Percentiles rank a stretch among this genome's conserved stretches.
phyloP scores from a whole-genome alignment of 2,329 filamentous ascomycete species.

The Fusarium hostae region DNA sequence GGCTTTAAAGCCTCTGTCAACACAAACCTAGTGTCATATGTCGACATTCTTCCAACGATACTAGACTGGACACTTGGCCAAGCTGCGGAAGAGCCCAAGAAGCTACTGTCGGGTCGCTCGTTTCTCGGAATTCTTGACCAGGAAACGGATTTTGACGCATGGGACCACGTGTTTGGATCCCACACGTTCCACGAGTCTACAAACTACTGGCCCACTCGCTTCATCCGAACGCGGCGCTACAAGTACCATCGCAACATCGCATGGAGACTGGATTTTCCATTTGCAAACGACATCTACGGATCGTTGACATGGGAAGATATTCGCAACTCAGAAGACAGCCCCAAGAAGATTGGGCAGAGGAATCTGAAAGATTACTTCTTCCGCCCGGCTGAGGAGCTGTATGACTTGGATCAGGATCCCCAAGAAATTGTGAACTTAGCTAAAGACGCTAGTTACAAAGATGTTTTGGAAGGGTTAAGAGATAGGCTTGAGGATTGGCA shows the following conservation, averaged over 20 bases:
- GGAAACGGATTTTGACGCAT: slow-evolving; percentile 1
- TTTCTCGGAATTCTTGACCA: fast-evolving
- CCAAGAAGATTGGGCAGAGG: slow-evolving; percentile 50
- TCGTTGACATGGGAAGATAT: slow-evolving; percentile 57
- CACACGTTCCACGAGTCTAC: slow-evolving; percentile 64
- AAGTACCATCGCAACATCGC: slow-evolving; percentile 62
- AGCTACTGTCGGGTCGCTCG: background rate
- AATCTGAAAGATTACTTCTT: slow-evolving; percentile 56
- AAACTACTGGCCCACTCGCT: slow-evolving; percentile 64
- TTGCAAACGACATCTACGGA: slow-evolving; percentile 59
- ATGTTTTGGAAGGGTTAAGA: background rate
- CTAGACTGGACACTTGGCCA: slow-evolving; percentile 52
- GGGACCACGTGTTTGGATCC: slow-evolving; percentile 59
- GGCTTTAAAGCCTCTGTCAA: slow-evolving; percentile 47
- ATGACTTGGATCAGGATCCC: slow-evolving; percentile 58
- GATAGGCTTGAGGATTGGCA: background rate
- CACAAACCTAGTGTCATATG: slow-evolving; percentile 57
- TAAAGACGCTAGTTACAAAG: background rate
- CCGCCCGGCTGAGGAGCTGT: slow-evolving; percentile 58
- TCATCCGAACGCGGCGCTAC: slow-evolving; percentile 53
- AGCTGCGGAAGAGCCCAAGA: fast-evolving
- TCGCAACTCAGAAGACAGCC: slow-evolving; percentile 47
- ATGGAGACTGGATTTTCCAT: slow-evolving; percentile 61
- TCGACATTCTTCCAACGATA: slow-evolving; percentile 59
- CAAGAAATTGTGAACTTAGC: slow-evolving; percentile 57